Evolutionary conservation across 495 filamentous ascomycete genomes (phyloP), one percentile per base, ranked within the genome.

Genomic region (Penicillium lagena): DNA sequence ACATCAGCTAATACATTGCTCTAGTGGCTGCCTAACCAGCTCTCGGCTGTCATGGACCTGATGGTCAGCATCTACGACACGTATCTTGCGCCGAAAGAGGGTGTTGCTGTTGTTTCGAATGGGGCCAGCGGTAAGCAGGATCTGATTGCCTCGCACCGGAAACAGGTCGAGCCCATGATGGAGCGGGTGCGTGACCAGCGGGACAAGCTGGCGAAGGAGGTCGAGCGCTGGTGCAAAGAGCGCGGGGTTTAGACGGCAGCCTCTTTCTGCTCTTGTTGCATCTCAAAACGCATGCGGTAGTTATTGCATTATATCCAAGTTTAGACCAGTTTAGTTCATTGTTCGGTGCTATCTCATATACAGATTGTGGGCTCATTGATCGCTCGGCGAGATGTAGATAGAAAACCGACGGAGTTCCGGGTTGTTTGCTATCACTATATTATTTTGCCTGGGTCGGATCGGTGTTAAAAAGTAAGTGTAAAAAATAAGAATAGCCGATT

Each of bases 11-110:
- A 7, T 34, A 17, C 9, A 33, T 32, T 32, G 4, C 22, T 34
- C 17, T 28, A 82, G 78, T 94, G 89, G 87, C 72, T 94, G 30
- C 89, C 88, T 2, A 91, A 91, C 54, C 88, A 93, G 63, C 71
- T 94, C 17, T 75, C 80, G 31, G 86, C 85, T 0, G 85, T 91
- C 11, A 74, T 91, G 68, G 76, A 76, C 13, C 77, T 88, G 62
- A 90, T 94, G 81, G 58, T 75, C n/a, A 60, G 70, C 7, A 69
- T 87, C 34, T 75, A 81, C 47, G 67, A 72, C n/a, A 61, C 39
- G 2, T 54, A 67, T n/a, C 64, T 73, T 35, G 58, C 72, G n/a
- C 72, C 72, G 27, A 66, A 68, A 35, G 57, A 68, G 46, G 64
- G 44, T 12, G 44, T 42, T 0, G 46, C 49, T 8, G 35, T 42